These are phyloP conservation scores for Colletotrichum eremochloae DNA, from an alignment of 2,329 filamentous ascomycete species.

Conservation along the genomic window DNA sequence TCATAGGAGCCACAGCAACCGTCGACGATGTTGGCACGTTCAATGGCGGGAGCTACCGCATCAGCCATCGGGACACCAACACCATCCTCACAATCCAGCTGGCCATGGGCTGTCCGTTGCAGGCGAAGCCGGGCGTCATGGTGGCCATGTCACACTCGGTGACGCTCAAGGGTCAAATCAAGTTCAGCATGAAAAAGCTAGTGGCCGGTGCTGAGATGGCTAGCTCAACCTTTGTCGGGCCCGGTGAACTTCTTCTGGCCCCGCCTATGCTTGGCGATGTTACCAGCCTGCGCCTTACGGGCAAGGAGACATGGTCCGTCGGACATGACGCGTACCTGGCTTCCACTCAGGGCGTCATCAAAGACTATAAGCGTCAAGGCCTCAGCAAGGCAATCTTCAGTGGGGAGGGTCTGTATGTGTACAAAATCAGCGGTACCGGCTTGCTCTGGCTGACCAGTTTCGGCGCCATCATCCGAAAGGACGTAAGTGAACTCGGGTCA, in stretches of 20 bases:
- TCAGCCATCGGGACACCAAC: conserved; percentile 93
- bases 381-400: conserved; percentile 93
- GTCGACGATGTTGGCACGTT: conserved; percentile 95
- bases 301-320: conserved; percentile 83
- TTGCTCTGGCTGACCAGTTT: conserved; percentile 93
- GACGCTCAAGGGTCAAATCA: conserved; percentile 83
- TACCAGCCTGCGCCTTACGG: conserved; percentile 80
- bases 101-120: conserved; percentile 87
- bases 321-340: conserved; percentile 90
- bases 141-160: conserved; percentile 94
- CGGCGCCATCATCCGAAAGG: conserved; percentile 94
- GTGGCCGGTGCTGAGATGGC: conserved; percentile 84
- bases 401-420: conserved; percentile 92
- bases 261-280: conserved; percentile 88
- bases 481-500: conserved; percentile 69
- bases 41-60: conserved; percentile 94
- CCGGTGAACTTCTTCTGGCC: conserved; percentile 89
- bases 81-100: conserved; percentile 90
- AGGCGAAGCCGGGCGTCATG: conserved; percentile 88
- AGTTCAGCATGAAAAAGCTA: conserved; percentile 94
- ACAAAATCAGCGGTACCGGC: conserved; percentile 85
- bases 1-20: conserved; percentile 71
- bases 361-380: conserved; percentile 88
- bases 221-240: conserved; percentile 85
- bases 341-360: conserved; percentile 86